Evolutionary conservation across 108 stramenopile genomes (phyloP).

Genomic region (Fragilaria crotonensis): DNA sequence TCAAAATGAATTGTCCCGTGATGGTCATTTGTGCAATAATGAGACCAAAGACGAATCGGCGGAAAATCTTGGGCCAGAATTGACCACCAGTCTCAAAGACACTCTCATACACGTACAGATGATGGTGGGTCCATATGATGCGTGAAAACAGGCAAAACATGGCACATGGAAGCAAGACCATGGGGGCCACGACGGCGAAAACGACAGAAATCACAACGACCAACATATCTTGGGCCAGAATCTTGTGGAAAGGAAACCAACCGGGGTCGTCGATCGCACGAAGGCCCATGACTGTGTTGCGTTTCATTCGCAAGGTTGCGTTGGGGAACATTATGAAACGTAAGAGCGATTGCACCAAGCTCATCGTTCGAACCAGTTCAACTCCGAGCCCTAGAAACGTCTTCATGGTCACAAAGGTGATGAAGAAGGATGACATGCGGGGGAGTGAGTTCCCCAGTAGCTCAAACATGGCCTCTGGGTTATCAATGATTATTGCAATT

Average conservation of each 20-base stretch:
- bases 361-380: conserved; percentile 69
- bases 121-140: conserved; percentile 89
- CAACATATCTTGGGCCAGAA: conserved; percentile 89
- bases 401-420: conserved; percentile 84
- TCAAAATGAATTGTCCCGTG: conserved; percentile 86
- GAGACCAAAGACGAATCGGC: conserved; percentile 83
- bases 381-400: conserved; percentile 82
- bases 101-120: conserved; percentile 85
- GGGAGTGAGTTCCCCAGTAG: conserved; percentile 86
- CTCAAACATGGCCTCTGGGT: conserved; percentile 79
- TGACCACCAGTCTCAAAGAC: conserved; percentile 91
- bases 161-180: conserved; percentile 77
- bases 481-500: conserved; percentile 72
- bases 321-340: conserved; percentile 64
- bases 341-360: conserved; percentile 52
- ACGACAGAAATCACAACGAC: conserved; percentile 84
- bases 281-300: conserved; percentile 52
- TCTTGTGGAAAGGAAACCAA: conserved; percentile 89
- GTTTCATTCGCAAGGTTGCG: conserved; percentile 62
- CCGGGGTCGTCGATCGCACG: conserved; percentile 86
- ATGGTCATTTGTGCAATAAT: conserved; percentile 88
- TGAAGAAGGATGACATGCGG: conserved; percentile 82
- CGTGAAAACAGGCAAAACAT: conserved; percentile 73
- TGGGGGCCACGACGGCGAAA: conserved; percentile 86
- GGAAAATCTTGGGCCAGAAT: conserved; percentile 91